Percentiles rank a stretch among this genome's conserved stretches.
Evolutionary conservation across 1,284 basidiomycete species (phyloP).

Genomic region (Cerioporus squamosus): DNA sequence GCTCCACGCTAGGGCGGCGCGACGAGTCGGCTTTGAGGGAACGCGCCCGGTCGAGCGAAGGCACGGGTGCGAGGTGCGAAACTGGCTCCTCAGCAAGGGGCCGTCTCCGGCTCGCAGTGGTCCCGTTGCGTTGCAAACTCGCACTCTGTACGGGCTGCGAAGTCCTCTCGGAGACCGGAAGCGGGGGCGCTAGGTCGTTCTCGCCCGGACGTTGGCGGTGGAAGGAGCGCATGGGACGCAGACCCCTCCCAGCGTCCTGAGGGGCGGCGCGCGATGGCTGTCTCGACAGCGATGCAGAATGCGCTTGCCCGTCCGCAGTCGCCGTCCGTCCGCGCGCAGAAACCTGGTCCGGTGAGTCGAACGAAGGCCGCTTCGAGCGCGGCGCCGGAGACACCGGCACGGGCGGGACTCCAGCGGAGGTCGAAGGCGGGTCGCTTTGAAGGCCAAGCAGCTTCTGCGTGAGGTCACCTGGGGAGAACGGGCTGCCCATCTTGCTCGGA

Average conservation of each 20-base stretch:
- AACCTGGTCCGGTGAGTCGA: constrained; percentile 14
- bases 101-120: constrained; percentile 16
- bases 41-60: constrained; percentile 27
- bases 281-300: constrained; percentile 13
- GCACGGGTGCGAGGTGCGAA: constrained; percentile 7
- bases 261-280: constrained; percentile 16
- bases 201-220: constrained; percentile 42
- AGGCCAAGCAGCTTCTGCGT: constrained; percentile 59
- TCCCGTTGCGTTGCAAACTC: constrained; percentile 26
- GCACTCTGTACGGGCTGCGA: not conserved
- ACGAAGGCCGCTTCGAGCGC: constrained; percentile 24
- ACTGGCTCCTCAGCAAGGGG: not conserved
- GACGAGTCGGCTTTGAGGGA: constrained; percentile 24
- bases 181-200: constrained; percentile 23
- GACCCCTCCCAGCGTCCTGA: constrained; percentile 36
- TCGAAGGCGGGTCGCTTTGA: constrained; percentile 34
- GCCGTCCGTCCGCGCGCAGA: constrained; percentile 12
- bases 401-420: constrained; percentile 27
- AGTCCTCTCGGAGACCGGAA: constrained; percentile 4
- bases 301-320: constrained; percentile 8
- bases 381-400: constrained; percentile 24
- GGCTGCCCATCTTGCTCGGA: constrained; percentile 43
- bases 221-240: constrained; percentile 63
- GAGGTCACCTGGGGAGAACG: constrained; percentile 62
- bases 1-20: constrained; percentile 32